Evolutionary conservation across 2,329 filamentous ascomycete genomes (phyloP).

Genomic region (Apiospora kogelbergensis): DNA sequence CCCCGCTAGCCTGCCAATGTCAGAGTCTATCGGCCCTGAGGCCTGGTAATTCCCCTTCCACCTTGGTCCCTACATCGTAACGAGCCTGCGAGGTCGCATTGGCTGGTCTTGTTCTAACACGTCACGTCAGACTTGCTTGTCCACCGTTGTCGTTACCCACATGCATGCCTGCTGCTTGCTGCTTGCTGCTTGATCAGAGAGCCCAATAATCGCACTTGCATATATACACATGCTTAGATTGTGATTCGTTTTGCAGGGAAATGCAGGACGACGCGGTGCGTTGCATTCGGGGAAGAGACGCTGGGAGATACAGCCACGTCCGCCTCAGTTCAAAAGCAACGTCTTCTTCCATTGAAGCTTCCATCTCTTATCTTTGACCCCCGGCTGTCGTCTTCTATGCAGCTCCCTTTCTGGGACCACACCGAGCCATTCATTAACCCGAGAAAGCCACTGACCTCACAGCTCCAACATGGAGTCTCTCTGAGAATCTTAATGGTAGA

Average conservation of each 20-base stretch:
- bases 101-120: neutral
- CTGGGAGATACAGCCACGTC: conserved; percentile 9
- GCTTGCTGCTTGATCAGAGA: neutral
- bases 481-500: neutral
- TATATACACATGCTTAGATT: neutral
- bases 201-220: neutral
- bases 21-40: neutral
- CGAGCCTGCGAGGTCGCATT: neutral
- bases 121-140: neutral
- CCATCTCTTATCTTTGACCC: conserved; percentile 32
- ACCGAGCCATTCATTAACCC: conserved; percentile 17
- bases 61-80: neutral
- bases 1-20: neutral
- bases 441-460: neutral
- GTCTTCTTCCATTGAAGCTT: conserved; percentile 31
- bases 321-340: conserved; percentile 10
- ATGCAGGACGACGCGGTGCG: conserved; percentile 1
- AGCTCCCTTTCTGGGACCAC: conserved; percentile 32
- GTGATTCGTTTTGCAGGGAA: conserved; percentile 7
- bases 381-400: conserved; percentile 28
- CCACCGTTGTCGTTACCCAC: neutral
- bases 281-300: neutral
- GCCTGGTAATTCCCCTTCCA: neutral
- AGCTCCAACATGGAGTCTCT: neutral
- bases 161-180: neutral